Conservation (phyloP, 441 rosid genomes). For the Arabidopsis hybrid region DNA sequence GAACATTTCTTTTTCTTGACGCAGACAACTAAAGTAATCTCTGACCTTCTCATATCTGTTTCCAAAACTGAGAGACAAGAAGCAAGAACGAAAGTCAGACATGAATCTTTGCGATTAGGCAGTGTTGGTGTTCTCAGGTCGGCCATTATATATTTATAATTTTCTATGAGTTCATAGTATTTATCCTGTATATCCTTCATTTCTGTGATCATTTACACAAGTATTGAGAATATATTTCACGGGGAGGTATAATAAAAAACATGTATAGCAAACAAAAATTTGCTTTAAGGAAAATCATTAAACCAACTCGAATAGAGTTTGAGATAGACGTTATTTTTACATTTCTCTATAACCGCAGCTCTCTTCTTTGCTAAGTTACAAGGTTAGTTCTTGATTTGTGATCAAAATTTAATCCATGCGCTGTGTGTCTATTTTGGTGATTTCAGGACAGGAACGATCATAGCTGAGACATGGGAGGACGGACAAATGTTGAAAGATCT, state of each 20-base stretch:
- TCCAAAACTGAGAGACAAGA: constrained; percentile 98
- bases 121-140: constrained; percentile 97
- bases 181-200: constrained; percentile 6
- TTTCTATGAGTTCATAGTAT: constrained; percentile 7
- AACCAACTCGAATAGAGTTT: not conserved
- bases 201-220: constrained; percentile 19
- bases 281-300: not conserved
- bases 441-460: constrained; percentile 95
- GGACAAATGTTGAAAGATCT: constrained; percentile 95
- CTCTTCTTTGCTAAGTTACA: constrained; percentile 19
- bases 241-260: constrained; percentile 9
- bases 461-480: constrained; percentile 99
- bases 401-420: constrained; percentile 6
- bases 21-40: constrained; percentile 91
- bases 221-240: constrained; percentile 9
- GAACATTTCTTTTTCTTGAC: constrained; percentile 38
- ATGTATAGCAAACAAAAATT: not conserved
- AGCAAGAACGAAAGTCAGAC: constrained; percentile 95
- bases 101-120: constrained; percentile 96
- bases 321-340: not conserved
- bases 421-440: constrained; percentile 37
- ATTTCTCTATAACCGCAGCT: not conserved
- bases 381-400: constrained; percentile 14
- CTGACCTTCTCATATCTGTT: constrained; percentile 94
- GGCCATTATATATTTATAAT: constrained; percentile 8